A percentile compares a stretch with the other conserved stretches of the same genome.
Conservation (phyloP, 2,329 filamentous ascomycete species). For the Penicillium sclerotiorum region DNA sequence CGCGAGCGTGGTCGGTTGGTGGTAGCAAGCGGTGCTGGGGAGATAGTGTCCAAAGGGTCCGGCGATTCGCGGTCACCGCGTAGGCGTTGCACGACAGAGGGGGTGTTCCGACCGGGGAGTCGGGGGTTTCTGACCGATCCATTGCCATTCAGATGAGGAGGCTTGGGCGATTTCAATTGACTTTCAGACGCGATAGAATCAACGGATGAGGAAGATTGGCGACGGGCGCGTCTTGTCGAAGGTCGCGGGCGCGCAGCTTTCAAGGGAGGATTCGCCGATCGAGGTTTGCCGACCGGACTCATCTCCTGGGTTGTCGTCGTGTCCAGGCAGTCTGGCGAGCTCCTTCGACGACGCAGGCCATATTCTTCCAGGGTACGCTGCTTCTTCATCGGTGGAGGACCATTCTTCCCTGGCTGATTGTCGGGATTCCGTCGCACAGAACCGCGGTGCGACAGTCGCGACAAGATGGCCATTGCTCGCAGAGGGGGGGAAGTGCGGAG, state of each 20-base stretch:
- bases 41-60: conserved; percentile 31
- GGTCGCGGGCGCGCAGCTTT: conserved; percentile 21
- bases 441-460: conserved; percentile 37
- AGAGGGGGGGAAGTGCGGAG: conserved; percentile 3
- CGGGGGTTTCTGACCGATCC: conserved; percentile 12
- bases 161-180: conserved; percentile 15
- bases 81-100: conserved; percentile 13
- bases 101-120: conserved; percentile 12
- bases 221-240: conserved; percentile 16
- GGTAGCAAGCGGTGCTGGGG: conserved; percentile 11
- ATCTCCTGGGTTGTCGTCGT: conserved; percentile 27
- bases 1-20: conserved; percentile 11
- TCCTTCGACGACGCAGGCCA: conserved; percentile 29
- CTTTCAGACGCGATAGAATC: conserved; percentile 16
- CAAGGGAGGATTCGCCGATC: conserved; percentile 14
- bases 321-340: conserved; percentile 38
- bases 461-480: conserved; percentile 37
- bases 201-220: conserved; percentile 19
- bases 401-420: conserved; percentile 22
- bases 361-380: conserved; percentile 27
- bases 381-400: conserved; percentile 30
- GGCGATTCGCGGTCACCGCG: conserved; percentile 23
- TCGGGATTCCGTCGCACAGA: conserved; percentile 35
- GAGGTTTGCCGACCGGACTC: conserved; percentile 10
- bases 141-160: conserved; percentile 16